Conservation (phyloP, 176 grass and related monocot species). For the Elaeis guineensis region DNA sequence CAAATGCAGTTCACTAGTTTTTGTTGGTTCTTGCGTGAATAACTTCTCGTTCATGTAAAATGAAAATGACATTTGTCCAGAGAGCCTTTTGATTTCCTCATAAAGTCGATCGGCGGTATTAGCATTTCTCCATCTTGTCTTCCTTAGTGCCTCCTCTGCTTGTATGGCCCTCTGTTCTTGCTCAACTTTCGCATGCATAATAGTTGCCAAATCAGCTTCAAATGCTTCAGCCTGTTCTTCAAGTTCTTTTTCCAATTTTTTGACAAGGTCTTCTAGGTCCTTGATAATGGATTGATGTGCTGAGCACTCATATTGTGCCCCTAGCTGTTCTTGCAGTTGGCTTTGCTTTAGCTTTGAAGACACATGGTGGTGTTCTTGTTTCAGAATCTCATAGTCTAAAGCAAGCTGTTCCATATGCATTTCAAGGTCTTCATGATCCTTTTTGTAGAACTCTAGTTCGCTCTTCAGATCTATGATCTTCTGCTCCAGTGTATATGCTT, state of each 20-base stretch:
- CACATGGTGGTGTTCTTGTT: conserved; percentile 92
- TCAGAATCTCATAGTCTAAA: conserved; percentile 95
- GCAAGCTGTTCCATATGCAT: conserved; percentile 99
- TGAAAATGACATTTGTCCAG: conserved; percentile 65
- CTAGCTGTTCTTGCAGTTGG: conserved; percentile 70
- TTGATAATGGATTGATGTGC: conserved; percentile 74
- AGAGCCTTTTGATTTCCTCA: conserved; percentile 62
- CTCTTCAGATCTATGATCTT: conserved; percentile 68
- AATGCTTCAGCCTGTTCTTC: conserved; percentile 56
- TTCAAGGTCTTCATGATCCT: conserved; percentile 79
- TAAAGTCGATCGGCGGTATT: conserved; percentile 58
- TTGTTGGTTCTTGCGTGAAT: conserved; percentile 56
- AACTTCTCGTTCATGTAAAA: conserved; percentile 54
- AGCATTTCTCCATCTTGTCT: conserved; percentile 60
- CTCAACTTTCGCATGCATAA: conserved; percentile 54
- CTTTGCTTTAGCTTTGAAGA: conserved; percentile 80
- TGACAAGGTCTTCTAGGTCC: conserved; percentile 74
- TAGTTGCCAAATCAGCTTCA: conserved; percentile 53
- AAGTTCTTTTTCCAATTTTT: conserved; percentile 72
- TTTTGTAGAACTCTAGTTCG: conserved; percentile 75
- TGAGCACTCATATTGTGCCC: conserved; percentile 91
- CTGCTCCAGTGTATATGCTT: conserved; percentile 43
- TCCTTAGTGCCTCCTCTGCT: conserved; percentile 68
- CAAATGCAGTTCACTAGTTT: conserved; percentile 52
- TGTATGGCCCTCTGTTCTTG: conserved; percentile 76